A percentile compares a stretch with the other conserved stretches of the same genome.
Evolutionary conservation across 1,284 basidiomycete species (phyloP).

Genomic region (Volvariella volvacea): DNA sequence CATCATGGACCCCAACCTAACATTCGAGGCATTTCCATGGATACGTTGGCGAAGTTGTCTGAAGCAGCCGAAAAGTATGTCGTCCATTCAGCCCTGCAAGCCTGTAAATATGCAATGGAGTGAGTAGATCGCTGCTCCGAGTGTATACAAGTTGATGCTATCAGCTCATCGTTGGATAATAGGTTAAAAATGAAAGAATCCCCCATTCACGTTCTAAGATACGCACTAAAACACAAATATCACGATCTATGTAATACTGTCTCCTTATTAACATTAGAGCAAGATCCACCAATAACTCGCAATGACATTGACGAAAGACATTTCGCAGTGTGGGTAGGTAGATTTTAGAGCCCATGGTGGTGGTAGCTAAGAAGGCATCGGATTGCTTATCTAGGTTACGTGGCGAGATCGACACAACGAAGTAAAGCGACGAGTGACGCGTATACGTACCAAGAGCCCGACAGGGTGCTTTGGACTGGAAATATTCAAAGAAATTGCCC

Average conservation of each 20-base stretch:
- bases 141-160: not conserved
- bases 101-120: constrained; percentile 7
- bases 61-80: constrained; percentile 16
- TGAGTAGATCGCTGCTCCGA: constrained; percentile 3
- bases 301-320: not conserved
- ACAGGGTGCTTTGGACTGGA: no score
- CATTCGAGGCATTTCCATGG: constrained; percentile 7
- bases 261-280: not conserved
- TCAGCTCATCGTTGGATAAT: not conserved
- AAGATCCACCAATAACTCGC: no score
- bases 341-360: not conserved
- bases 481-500: no score
- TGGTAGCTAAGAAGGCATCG: not conserved
- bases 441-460: no score
- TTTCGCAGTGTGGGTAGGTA: not conserved
- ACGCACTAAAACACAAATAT: constrained; percentile 8
- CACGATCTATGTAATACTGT: not conserved
- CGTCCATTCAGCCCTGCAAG: constrained; percentile 11
- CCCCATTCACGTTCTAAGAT: not conserved
- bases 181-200: not conserved
- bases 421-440: not conserved
- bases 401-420: not conserved
- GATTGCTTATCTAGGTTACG: not conserved
- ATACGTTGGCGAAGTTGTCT: constrained; percentile 5
- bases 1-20: constrained; percentile 10